A percentile compares a stretch with the other conserved stretches of the same genome.
Conservation (phyloP, 345 rosid genomes). For the Luvunga scandens region DNA sequence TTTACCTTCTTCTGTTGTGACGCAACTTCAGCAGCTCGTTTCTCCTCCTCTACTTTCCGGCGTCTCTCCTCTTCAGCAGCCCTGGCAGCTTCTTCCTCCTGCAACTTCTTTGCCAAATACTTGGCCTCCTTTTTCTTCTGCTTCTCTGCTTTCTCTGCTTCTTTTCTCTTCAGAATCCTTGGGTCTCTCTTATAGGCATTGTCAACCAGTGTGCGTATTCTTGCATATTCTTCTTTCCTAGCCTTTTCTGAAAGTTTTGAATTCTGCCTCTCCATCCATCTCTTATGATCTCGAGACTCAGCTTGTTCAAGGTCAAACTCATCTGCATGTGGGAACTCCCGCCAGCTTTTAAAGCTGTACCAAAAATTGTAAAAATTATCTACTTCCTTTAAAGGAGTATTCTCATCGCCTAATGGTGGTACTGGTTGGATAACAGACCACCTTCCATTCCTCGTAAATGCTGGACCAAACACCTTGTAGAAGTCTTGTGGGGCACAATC, state of each 20-base stretch:
- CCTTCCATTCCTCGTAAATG: constrained; percentile 92
- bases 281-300: constrained; percentile 93
- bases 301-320: constrained; percentile 96
- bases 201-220: constrained; percentile 84
- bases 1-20: constrained; percentile 73
- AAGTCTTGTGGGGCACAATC: constrained; percentile 89
- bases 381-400: constrained; percentile 61
- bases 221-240: constrained; percentile 88
- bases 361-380: constrained; percentile 85
- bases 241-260: constrained; percentile 78
- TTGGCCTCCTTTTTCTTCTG: constrained; percentile 86
- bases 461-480: constrained; percentile 96
- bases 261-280: constrained; percentile 99
- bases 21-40: constrained; percentile 78
- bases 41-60: constrained; percentile 76
- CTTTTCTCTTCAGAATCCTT: constrained; percentile 76
- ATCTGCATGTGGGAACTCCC: constrained; percentile 95
- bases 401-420: constrained; percentile 77
- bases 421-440: constrained; percentile 88
- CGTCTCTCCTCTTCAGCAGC: constrained; percentile 82
- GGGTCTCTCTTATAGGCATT: constrained; percentile 94
- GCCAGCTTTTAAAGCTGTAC: constrained; percentile 96
- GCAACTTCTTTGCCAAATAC: constrained; percentile 75
- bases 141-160: constrained; percentile 83
- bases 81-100: constrained; percentile 82